These are phyloP conservation scores for Tuctoria greenei DNA, from an alignment of 176 grass and related monocot species.

Conservation along the genomic window DNA sequence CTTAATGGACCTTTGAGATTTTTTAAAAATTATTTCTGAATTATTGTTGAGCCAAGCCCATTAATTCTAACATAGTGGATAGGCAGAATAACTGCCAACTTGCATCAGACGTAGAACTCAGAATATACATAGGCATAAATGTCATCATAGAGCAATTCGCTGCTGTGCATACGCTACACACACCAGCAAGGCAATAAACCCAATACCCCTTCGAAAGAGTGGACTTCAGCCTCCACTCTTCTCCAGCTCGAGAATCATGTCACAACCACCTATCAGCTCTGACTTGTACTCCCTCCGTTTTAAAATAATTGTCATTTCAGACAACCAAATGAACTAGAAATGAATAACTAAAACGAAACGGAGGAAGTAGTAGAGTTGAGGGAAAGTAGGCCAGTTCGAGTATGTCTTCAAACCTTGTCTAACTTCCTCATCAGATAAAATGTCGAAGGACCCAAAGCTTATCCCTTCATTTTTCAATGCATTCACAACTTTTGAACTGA, in stretches of 20 bases:
- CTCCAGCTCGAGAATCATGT: slow-evolving; percentile 86
- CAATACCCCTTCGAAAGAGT: slow-evolving; percentile 43
- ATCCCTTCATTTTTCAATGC: slow-evolving; percentile 67
- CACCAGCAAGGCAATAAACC: neutral
- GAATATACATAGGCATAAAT: slow-evolving; percentile 41
- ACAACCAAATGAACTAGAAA: too few relatives aligned
- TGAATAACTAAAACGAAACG: too few relatives aligned
- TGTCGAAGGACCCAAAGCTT: slow-evolving; percentile 83
- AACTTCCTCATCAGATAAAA: slow-evolving; percentile 75
- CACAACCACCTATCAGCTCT: slow-evolving; percentile 87
- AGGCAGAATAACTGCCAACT: too few relatives aligned
- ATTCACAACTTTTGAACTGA: slow-evolving; percentile 90
- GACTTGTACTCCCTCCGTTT: too few relatives aligned
- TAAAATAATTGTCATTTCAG: too few relatives aligned
- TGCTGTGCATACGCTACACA: slow-evolving; percentile 15
- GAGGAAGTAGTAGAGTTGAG: slow-evolving; percentile 98
- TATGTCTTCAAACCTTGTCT: slow-evolving; percentile 86
- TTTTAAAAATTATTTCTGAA: too few relatives aligned
- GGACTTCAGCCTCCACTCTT: slow-evolving; percentile 61
- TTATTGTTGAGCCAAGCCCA: too few relatives aligned
- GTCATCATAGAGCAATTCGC: slow-evolving; percentile 7
- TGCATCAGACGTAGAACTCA: slow-evolving; percentile 25
- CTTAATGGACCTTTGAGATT: too few relatives aligned
- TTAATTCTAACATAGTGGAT: too few relatives aligned
- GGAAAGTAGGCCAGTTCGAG: slow-evolving; percentile 95